These are phyloP conservation scores for Ascochyta koolunga DNA, from an alignment of 2,329 filamentous ascomycete species.

Conservation along the genomic window DNA sequence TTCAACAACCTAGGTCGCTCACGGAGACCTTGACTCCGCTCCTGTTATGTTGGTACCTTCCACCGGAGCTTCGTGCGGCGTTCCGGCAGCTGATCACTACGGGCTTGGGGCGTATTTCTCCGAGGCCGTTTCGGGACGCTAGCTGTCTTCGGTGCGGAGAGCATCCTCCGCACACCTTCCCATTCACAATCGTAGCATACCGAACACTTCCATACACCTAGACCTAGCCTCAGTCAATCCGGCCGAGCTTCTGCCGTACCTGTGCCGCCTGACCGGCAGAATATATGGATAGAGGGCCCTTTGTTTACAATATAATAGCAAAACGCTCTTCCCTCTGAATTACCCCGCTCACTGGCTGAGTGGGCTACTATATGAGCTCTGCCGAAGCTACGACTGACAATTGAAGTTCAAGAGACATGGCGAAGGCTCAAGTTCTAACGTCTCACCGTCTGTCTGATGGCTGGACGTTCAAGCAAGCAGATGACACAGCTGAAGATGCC, in stretches of 20 bases:
- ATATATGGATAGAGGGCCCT: slow-evolving; percentile 3
- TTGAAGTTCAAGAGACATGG: slow-evolving; percentile 27
- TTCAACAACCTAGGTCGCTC: slow-evolving; percentile 4
- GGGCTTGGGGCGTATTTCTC: slow-evolving; percentile 1
- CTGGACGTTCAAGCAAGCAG: slow-evolving; percentile 55
- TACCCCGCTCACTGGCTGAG: slow-evolving; percentile 10
- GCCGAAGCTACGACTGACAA: neutral
- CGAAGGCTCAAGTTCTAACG: slow-evolving; percentile 29
- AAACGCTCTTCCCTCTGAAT: neutral
- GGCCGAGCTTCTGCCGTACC: slow-evolving; percentile 8
- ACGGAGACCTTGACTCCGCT: slow-evolving; percentile 10
- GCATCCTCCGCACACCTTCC: slow-evolving; percentile 7
- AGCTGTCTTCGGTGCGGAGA: slow-evolving; percentile 3
- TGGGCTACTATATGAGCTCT: neutral
- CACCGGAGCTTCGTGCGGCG: neutral
- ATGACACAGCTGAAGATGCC: slow-evolving; percentile 46
- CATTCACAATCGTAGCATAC: neutral
- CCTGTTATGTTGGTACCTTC: slow-evolving; percentile 6
- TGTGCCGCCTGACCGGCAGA: slow-evolving; percentile 13
- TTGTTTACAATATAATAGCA: slow-evolving; percentile 7
- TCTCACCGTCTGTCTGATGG: slow-evolving; percentile 46
- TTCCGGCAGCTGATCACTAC: slow-evolving; percentile 1
- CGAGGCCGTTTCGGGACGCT: neutral
- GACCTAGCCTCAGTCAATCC: slow-evolving; percentile 5
- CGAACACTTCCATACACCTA: slow-evolving; percentile 8